A percentile compares a stretch with the other conserved stretches of the same genome.
These are phyloP conservation scores for Fistulifera pelliculosa DNA, from an alignment of 108 stramenopile genomes.

Conservation along the genomic window DNA sequence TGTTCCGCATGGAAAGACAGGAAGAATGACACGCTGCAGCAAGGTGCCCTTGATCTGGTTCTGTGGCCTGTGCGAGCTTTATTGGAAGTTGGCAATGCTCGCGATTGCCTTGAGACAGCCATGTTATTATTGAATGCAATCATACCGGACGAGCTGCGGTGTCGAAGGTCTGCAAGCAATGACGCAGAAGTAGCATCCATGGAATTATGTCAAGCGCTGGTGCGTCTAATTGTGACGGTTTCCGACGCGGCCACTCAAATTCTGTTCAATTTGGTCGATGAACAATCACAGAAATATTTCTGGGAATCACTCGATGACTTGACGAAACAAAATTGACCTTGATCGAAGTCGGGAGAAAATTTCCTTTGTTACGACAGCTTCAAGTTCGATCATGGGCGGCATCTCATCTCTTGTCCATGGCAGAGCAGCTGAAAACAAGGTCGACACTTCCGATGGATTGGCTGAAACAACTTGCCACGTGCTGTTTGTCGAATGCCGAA, in stretches of 20 bases:
- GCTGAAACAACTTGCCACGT: conserved; percentile 38
- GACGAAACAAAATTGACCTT: conserved; percentile 42
- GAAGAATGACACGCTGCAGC: not conserved
- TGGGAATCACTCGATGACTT: conserved; percentile 65
- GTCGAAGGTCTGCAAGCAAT: conserved; percentile 22
- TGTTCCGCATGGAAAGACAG: conserved; percentile 7
- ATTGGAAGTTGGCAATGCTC: conserved; percentile 46
- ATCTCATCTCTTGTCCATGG: conserved; percentile 26
- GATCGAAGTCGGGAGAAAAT: conserved; percentile 35
- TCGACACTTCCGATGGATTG: conserved; percentile 34
- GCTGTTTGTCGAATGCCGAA: conserved; percentile 54
- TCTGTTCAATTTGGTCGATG: conserved; percentile 49
- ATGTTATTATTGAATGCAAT: conserved; percentile 56
- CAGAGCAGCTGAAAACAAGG: not conserved
- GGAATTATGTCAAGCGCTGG: conserved; percentile 39
- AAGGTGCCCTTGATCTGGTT: conserved; percentile 11
- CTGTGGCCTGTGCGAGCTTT: conserved; percentile 70
- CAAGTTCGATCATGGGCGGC: conserved; percentile 64
- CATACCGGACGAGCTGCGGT: conserved; percentile 68
- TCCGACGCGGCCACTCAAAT: conserved; percentile 31
- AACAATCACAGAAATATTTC: conserved; percentile 31
- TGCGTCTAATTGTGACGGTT: conserved; percentile 46
- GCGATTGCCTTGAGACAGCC: conserved; percentile 50
- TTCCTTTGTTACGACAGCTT: conserved; percentile 47
- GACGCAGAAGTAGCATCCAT: conserved; percentile 12